These are phyloP conservation scores for Amylocystis lapponica DNA, from an alignment of 768 basidiomycete species.

Conservation along the genomic window DNA sequence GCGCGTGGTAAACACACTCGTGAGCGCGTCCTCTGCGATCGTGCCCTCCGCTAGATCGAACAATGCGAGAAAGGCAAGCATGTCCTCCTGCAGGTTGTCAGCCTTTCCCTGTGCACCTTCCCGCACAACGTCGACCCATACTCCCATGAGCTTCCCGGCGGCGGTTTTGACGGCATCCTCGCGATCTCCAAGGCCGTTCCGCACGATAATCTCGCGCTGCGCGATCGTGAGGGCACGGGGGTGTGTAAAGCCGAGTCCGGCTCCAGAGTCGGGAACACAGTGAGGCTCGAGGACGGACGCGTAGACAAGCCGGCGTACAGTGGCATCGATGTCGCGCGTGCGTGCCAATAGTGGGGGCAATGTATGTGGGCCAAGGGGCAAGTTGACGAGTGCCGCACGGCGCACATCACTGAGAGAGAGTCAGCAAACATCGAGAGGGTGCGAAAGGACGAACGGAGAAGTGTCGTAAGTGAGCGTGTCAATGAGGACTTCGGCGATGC, in stretches of 20 bases:
- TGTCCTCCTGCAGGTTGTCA: slow-evolving; percentile 28
- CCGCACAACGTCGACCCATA: slow-evolving; percentile 65
- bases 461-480: slow-evolving; percentile 68
- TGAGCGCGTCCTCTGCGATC: slow-evolving; percentile 69
- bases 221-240: slow-evolving; percentile 59
- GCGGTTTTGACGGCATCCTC: slow-evolving; percentile 68
- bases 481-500: slow-evolving; percentile 55
- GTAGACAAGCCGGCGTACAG: slow-evolving; percentile 72
- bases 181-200: slow-evolving; percentile 82
- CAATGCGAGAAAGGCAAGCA: slow-evolving; percentile 45
- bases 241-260: slow-evolving; percentile 51
- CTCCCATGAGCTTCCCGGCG: slow-evolving; percentile 62
- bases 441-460: slow-evolving; percentile 69
- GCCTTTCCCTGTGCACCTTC: slow-evolving; percentile 32
- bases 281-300: slow-evolving; percentile 46
- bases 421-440: neutral
- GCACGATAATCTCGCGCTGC: slow-evolving; percentile 74
- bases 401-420: slow-evolving; percentile 70
- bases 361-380: slow-evolving; percentile 50
- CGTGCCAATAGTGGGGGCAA: slow-evolving; percentile 67
- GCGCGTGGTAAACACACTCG: slow-evolving; percentile 63
- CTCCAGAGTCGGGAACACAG: slow-evolving; percentile 26
- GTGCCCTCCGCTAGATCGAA: slow-evolving; percentile 55
- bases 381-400: slow-evolving; percentile 65
- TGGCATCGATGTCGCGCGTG: slow-evolving; percentile 72